These are phyloP conservation scores for Scedosporium minutisporum DNA, from an alignment of 2,329 filamentous ascomycete genomes.

Conservation along the genomic window DNA sequence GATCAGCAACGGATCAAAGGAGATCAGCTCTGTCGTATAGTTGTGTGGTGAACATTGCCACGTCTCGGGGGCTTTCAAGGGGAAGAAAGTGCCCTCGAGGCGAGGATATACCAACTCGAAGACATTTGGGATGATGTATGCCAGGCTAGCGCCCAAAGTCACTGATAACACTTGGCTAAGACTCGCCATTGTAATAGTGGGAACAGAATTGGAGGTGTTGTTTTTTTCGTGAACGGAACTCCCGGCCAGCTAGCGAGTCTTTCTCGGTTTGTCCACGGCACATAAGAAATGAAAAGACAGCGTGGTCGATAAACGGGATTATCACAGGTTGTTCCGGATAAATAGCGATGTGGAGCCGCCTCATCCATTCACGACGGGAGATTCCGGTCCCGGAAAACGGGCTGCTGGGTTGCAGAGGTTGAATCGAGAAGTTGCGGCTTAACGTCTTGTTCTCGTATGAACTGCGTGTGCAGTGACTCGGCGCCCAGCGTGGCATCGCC, in stretches of 20 bases:
- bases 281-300: neutral
- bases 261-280: no score
- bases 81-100: neutral
- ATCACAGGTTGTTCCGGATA: neutral
- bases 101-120: neutral
- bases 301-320: neutral
- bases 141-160: neutral
- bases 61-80: neutral
- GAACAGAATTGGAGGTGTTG: neutral
- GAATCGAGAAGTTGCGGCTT: no score
- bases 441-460: no score
- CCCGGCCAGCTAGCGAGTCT: no score
- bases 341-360: neutral
- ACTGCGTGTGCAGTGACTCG: no score
- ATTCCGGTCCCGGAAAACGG: neutral
- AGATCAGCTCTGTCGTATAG: slow-evolving; percentile 31
- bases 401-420: neutral
- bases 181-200: neutral
- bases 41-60: slow-evolving; percentile 19
- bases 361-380: no score
- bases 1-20: slow-evolving; percentile 30
- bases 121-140: neutral
- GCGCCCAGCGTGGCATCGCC: no score
- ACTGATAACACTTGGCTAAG: neutral
- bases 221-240: neutral